Evolutionary conservation across 345 rosid species (phyloP).

Genomic region (Eutrema yunnanense): DNA sequence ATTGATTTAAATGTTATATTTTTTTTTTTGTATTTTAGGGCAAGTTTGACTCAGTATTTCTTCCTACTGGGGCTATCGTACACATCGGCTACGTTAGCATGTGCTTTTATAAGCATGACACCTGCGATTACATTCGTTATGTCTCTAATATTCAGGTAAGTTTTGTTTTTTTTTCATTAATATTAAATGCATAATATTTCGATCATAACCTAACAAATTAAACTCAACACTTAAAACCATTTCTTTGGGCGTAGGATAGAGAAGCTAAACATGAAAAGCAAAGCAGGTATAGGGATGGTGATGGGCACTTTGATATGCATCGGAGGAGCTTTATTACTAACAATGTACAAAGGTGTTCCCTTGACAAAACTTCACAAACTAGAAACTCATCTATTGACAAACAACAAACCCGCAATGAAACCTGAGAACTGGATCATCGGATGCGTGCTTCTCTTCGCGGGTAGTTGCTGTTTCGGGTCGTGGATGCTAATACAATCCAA

Average conservation of each 20-base stretch:
- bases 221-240: not conserved
- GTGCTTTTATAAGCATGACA: conserved; percentile 64
- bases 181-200: not conserved
- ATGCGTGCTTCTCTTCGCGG: conserved; percentile 23
- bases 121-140: conserved; percentile 63
- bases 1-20: not conserved
- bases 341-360: conserved; percentile 46
- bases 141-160: conserved; percentile 62
- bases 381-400: not conserved
- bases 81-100: conserved; percentile 62
- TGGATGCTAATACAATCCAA: conserved; percentile 34
- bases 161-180: not conserved
- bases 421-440: conserved; percentile 29
- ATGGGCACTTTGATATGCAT: conserved; percentile 49
- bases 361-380: conserved; percentile 22
- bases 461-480: conserved; percentile 26
- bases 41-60: conserved; percentile 58
- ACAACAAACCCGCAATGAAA: conserved; percentile 2
- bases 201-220: not conserved
- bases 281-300: conserved; percentile 39
- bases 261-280: conserved; percentile 42
- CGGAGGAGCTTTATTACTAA: conserved; percentile 51
- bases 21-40: conserved; percentile 30
- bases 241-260: conserved; percentile 34
- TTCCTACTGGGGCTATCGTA: conserved; percentile 61